Percentiles rank a stretch among this genome's conserved stretches.
Evolutionary conservation across 1,284 basidiomycete genomes (phyloP).

Genomic region (Apiotrichum gracile): DNA sequence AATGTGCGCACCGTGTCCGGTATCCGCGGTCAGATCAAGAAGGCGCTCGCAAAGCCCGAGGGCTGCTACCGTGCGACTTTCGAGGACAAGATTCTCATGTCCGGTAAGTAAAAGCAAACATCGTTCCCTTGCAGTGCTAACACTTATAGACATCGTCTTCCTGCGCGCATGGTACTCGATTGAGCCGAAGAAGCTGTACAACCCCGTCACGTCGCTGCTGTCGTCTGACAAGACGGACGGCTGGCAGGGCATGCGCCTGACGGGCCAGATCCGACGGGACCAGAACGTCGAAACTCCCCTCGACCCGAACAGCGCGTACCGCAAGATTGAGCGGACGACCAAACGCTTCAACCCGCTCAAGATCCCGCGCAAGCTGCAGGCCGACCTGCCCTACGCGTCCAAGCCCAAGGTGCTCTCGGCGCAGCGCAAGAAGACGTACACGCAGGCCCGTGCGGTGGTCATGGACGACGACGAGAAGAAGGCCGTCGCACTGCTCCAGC

Average conservation of each 20-base stretch:
- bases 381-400: constrained; percentile 80
- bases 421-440: constrained; percentile 69
- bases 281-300: constrained; percentile 76
- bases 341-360: constrained; percentile 89
- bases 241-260: constrained; percentile 93
- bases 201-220: constrained; percentile 87
- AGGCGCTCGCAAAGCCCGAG: constrained; percentile 86
- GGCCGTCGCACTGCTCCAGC: constrained; percentile 86
- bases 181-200: constrained; percentile 92
- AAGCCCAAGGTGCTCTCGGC: constrained; percentile 81
- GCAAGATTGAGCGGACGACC: constrained; percentile 64
- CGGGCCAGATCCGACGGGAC: constrained; percentile 82
- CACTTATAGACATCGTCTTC: constrained; percentile 76
- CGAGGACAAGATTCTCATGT: constrained; percentile 95
- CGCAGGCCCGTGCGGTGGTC: constrained; percentile 88
- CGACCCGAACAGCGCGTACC: constrained; percentile 82
- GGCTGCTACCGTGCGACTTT: constrained; percentile 94
- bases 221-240: constrained; percentile 62
- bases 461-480: constrained; percentile 92
- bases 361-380: constrained; percentile 82
- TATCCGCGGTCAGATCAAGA: constrained; percentile 94
- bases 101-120: constrained; percentile 58
- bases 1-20: constrained; percentile 92
- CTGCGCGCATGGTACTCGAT: constrained; percentile 95
- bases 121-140: background rate